Evolutionary conservation across 129 eudicot genomes (phyloP).

Genomic region (sunflower (Helianthus annuus)): HanXRQr2.0-SUNRISE NC_035437.2:3172794-3173293

Average conservation of each 20-base stretch:
- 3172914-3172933: too few relatives aligned
- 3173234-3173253: conserved; percentile 1
- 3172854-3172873: too few relatives aligned
- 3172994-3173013: not conserved
- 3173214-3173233: not conserved
- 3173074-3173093: not conserved
- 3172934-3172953: too few relatives aligned
- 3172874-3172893: too few relatives aligned
- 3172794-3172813: too few relatives aligned
- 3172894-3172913: too few relatives aligned
- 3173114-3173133: conserved; percentile 2
- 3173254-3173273: not conserved
- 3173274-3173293: not conserved
- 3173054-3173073: conserved; percentile 1
- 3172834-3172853: too few relatives aligned
- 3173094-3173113: too few relatives aligned
- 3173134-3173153: conserved; percentile 6
- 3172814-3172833: too few relatives aligned
- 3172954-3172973: too few relatives aligned
- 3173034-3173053: conserved; percentile 5
- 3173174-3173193: not conserved
- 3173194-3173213: not conserved
- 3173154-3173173: not conserved
- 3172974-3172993: too few relatives aligned
- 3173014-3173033: not conserved